Evolutionary conservation across 441 rosid species (phyloP).

Genomic region (Biscutella laevigata): DNA sequence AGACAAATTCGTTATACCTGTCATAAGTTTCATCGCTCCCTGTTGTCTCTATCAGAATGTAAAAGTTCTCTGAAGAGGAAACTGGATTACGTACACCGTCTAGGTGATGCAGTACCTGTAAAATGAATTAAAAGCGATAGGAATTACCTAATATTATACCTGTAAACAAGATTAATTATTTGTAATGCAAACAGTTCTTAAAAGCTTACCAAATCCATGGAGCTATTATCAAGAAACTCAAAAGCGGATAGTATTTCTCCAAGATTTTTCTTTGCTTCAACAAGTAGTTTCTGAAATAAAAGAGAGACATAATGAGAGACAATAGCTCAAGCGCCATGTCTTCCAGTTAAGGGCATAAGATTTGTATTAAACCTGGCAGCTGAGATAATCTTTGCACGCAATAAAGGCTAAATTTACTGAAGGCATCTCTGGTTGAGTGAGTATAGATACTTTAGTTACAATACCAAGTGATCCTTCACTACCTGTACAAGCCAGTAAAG

Average conservation of each 20-base stretch:
- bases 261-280: constrained; percentile 78
- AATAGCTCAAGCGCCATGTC: not conserved
- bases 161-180: not conserved
- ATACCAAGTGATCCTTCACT: constrained; percentile 95
- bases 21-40: constrained; percentile 69
- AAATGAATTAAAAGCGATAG: not conserved
- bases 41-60: constrained; percentile 78
- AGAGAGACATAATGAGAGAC: not conserved
- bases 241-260: constrained; percentile 91
- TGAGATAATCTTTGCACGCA: constrained; percentile 72
- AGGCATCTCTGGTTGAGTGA: constrained; percentile 72
- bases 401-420: constrained; percentile 83
- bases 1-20: constrained; percentile 35
- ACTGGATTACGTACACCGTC: constrained; percentile 86
- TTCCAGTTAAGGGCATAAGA: not conserved
- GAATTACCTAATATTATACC: not conserved
- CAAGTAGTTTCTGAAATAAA: constrained; percentile 65
- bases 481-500: constrained; percentile 33
- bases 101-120: constrained; percentile 62
- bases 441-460: constrained; percentile 86
- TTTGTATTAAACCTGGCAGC: constrained; percentile 67
- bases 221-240: constrained; percentile 67
- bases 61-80: constrained; percentile 63
- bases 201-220: constrained; percentile 67
- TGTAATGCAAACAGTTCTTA: constrained; percentile 1